These are phyloP conservation scores for Calonectria pseudoturangicola DNA, from an alignment of 2,329 filamentous ascomycete genomes.

Conservation along the genomic window DNA sequence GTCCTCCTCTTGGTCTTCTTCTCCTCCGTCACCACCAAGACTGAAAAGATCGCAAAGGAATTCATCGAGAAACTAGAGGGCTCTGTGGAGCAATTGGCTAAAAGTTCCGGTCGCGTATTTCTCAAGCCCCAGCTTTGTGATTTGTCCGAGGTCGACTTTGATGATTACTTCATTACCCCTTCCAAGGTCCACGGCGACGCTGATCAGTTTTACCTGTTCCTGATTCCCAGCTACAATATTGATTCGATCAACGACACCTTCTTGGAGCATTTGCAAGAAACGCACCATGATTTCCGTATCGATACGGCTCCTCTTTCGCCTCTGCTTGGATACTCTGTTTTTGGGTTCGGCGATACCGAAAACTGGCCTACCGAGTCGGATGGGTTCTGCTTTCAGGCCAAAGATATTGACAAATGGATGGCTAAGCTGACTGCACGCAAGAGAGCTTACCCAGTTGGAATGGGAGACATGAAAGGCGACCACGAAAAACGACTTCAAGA, in stretches of 20 bases:
- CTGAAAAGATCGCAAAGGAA: slow-evolving; percentile 81
- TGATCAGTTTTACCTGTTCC: slow-evolving; percentile 86
- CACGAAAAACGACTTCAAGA: slow-evolving; percentile 80
- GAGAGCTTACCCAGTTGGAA: slow-evolving; percentile 90
- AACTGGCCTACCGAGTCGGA: slow-evolving; percentile 94
- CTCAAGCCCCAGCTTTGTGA: slow-evolving; percentile 81
- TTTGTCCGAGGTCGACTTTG: slow-evolving; percentile 90
- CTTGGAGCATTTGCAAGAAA: slow-evolving; percentile 90
- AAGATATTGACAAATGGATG: slow-evolving; percentile 95
- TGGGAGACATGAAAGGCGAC: slow-evolving; percentile 90
- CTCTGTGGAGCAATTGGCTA: slow-evolving; percentile 70
- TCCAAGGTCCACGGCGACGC: slow-evolving; percentile 76
- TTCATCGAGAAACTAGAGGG: slow-evolving; percentile 74
- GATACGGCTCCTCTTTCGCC: slow-evolving; percentile 88
- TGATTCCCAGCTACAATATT: slow-evolving; percentile 95
- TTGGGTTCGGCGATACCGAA: slow-evolving; percentile 93
- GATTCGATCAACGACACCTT: slow-evolving; percentile 93
- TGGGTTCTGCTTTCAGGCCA: slow-evolving; percentile 95
- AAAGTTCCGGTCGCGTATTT: slow-evolving; percentile 62
- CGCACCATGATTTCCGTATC: slow-evolving; percentile 96
- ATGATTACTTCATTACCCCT: slow-evolving; percentile 90
- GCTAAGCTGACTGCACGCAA: slow-evolving; percentile 92
- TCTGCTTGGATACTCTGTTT: slow-evolving; percentile 91
- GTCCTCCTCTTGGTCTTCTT: slow-evolving; percentile 90
- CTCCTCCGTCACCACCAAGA: slow-evolving; percentile 90